Percentiles rank a stretch among this genome's conserved stretches.
Conservation (phyloP, 192 early-diverging fungal species). For the Coemansia sp. region DNA sequence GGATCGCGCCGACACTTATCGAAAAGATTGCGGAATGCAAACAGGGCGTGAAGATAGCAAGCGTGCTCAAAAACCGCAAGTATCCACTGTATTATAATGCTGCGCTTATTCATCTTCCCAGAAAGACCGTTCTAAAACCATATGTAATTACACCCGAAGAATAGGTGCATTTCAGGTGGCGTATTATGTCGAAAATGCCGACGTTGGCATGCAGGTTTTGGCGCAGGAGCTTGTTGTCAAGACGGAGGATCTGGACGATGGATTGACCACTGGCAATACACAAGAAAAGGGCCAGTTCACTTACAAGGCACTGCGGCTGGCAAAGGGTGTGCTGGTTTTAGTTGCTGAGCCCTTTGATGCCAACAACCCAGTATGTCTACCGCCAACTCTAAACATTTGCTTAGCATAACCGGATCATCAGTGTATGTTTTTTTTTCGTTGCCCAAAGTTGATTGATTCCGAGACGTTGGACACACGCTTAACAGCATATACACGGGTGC, state of each 20-base stretch:
- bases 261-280: not conserved
- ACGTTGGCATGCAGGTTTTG: constrained; percentile 19
- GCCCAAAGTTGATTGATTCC: no score
- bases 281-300: constrained; percentile 27
- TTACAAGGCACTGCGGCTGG: constrained; percentile 25
- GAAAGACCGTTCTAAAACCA: not conserved
- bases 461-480: no score
- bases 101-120: not conserved
- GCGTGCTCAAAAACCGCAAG: constrained; percentile 40
- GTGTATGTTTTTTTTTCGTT: no score
- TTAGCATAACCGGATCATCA: not conserved
- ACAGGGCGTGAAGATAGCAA: constrained; percentile 16
- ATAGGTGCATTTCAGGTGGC: constrained; percentile 47
- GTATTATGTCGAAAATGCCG: constrained; percentile 35
- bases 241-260: constrained; percentile 10
- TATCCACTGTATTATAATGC: not conserved
- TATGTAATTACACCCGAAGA: not conserved
- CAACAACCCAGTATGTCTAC: constrained; percentile 38
- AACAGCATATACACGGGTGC: no score
- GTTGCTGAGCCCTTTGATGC: constrained; percentile 52
- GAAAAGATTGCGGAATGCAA: constrained; percentile 29
- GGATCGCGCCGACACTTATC: constrained; percentile 25
- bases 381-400: constrained; percentile 7
- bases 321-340: constrained; percentile 27
- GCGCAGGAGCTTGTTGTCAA: constrained; percentile 45